phyloP scores from a whole-genome alignment of 2,329 filamentous ascomycete species.

The Pseudogymnoascus sp. region DNA sequence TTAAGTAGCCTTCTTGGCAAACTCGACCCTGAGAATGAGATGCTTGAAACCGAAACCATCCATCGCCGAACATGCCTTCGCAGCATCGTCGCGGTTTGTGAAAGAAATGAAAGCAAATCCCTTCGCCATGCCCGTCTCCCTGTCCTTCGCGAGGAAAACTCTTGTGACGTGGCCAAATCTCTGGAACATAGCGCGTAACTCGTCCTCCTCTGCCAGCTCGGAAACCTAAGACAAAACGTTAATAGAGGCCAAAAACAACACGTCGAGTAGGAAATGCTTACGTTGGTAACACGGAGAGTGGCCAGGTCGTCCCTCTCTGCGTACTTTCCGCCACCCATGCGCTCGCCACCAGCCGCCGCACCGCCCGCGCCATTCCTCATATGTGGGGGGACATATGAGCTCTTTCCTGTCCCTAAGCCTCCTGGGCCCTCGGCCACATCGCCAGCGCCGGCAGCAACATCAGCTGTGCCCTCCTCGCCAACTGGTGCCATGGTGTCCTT shows the following conservation, averaged over 20 bases:
- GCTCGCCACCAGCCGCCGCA: constrained; percentile 58
- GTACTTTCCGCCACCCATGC: constrained; percentile 74
- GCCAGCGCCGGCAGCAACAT: constrained; percentile 46
- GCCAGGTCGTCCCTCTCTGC: constrained; percentile 95
- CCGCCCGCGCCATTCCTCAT: constrained; percentile 63
- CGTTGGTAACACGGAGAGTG: constrained; percentile 95
- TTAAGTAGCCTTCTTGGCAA: constrained; percentile 63
- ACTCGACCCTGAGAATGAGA: constrained; percentile 79
- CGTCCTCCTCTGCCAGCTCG: constrained; percentile 92
- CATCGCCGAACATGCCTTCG: constrained; percentile 93
- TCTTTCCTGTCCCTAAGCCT: constrained; percentile 57
- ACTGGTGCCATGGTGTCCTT: constrained; percentile 98
- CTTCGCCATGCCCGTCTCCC: constrained; percentile 93
- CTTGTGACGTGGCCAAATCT: constrained; percentile 92
- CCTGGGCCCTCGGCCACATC: constrained; percentile 42
- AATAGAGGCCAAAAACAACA: constrained; percentile 10
- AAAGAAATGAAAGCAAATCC: constrained; percentile 99
- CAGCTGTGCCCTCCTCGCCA: constrained; percentile 49
- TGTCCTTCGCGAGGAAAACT: constrained; percentile 96
- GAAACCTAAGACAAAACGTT: constrained; percentile 56
- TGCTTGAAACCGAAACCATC: constrained; percentile 90
- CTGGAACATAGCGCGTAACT: constrained; percentile 97
- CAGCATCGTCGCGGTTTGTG: constrained; percentile 80
- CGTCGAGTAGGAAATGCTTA: constrained; percentile 42
- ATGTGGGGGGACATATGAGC: constrained; percentile 91